phyloP scores from a whole-genome alignment of 345 rosid species.

The Chamaenerion angustifolium region DNA sequence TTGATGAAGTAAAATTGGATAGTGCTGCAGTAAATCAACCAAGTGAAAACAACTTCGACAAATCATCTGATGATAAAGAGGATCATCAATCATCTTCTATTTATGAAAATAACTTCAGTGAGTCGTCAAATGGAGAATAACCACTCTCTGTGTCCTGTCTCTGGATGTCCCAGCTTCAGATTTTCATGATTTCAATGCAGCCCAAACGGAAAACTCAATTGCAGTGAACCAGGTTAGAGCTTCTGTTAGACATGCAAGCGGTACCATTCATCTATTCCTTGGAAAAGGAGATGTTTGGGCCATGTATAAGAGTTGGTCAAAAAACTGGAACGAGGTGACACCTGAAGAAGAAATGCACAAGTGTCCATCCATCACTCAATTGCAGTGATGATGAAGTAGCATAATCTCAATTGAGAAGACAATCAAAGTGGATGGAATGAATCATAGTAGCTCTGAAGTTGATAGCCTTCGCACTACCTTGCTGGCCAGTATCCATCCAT shows the following conservation, averaged over 20 bases:
- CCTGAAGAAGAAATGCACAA: slow-evolving; percentile 4
- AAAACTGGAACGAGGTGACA: slow-evolving; percentile 4
- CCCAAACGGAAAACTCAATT: slow-evolving; percentile 3
- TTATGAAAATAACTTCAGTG: no score
- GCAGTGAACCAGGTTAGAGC: slow-evolving; percentile 2
- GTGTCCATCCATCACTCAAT: no score
- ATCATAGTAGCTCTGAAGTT: no score
- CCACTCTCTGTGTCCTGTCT: not conserved
- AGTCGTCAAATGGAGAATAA: no score
- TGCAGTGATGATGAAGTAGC: no score
- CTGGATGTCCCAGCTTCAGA: slow-evolving; percentile 6
- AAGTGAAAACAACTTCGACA: no score
- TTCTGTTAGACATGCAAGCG: not conserved
- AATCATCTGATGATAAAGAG: not conserved
- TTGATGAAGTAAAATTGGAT: not conserved
- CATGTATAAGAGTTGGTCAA: slow-evolving; percentile 3
- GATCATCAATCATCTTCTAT: not conserved
- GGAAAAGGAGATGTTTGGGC: slow-evolving; percentile 9
- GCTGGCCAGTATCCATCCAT: no score
- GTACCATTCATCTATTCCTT: slow-evolving; percentile 4
- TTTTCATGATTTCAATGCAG: slow-evolving; percentile 8
- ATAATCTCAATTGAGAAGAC: no score
- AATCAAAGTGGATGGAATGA: no score
- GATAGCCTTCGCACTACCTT: no score
- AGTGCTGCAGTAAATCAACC: not conserved